Evolutionary conservation across 2,329 filamentous ascomycete genomes (phyloP).

Genomic region (Fusarium citri): DNA sequence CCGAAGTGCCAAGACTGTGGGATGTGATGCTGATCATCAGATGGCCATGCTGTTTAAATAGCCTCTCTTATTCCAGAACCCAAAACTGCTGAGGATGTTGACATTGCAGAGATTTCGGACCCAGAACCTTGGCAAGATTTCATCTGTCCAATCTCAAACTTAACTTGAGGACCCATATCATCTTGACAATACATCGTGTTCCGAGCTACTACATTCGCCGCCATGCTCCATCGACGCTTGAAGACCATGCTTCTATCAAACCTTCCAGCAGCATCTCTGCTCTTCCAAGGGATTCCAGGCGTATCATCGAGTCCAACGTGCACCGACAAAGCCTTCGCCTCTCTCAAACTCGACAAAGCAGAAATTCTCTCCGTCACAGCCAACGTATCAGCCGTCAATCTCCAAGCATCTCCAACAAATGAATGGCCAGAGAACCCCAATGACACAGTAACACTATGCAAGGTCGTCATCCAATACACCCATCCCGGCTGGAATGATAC

Average conservation of each 20-base stretch:
- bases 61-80: no score
- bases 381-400: neutral
- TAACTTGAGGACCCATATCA: fast-evolving
- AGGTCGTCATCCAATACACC: conserved; percentile 18
- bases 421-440: conserved; percentile 6
- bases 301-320: neutral
- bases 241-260: conserved; percentile 7
- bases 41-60: neutral
- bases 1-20: neutral
- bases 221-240: neutral
- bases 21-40: neutral
- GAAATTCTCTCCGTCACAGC: conserved; percentile 1
- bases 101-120: no score
- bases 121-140: no score
- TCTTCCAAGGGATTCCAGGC: neutral
- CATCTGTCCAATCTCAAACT: fast-evolving
- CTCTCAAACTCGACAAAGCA: neutral
- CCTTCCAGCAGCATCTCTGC: neutral
- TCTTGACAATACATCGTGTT: fast-evolving
- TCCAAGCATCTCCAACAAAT: neutral
- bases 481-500: conserved; percentile 34
- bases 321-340: neutral
- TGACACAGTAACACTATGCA: neutral
- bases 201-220: fast-evolving
- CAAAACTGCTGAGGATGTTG: neutral